phyloP scores from a whole-genome alignment of 2,329 filamentous ascomycete genomes.

The Ilyonectria sp. region DNA sequence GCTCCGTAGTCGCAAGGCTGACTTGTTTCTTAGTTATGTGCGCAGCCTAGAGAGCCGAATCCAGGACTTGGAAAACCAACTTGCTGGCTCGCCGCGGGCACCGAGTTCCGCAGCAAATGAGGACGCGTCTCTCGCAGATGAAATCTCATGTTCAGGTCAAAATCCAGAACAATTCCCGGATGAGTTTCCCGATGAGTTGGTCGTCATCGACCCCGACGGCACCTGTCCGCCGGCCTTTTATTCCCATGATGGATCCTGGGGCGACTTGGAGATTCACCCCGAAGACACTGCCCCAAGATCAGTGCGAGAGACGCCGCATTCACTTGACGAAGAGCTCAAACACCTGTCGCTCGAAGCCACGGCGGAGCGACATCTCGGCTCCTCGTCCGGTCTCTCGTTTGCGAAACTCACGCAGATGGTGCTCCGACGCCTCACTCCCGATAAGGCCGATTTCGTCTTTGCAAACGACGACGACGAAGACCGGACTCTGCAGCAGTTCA shows the following conservation, averaged over 20 bases:
- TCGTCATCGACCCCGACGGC: background rate
- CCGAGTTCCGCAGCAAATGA: background rate
- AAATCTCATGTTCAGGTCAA: background rate
- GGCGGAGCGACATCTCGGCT: slow-evolving; percentile 61
- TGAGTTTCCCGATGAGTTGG: slow-evolving; percentile 3
- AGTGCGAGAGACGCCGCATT: slow-evolving; percentile 19
- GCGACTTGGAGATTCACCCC: background rate
- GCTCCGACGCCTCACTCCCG: slow-evolving; percentile 58
- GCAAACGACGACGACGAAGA: slow-evolving; percentile 35
- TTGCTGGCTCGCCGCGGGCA: background rate
- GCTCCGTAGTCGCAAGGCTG: background rate
- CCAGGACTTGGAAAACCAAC: slow-evolving; percentile 37
- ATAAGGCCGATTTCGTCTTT: slow-evolving; percentile 60
- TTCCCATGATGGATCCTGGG: slow-evolving; percentile 4
- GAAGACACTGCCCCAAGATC: slow-evolving; percentile 1
- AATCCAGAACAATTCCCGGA: background rate
- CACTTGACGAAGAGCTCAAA: slow-evolving; percentile 54
- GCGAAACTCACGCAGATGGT: slow-evolving; percentile 60
- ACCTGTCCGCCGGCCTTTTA: background rate
- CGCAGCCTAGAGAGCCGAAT: slow-evolving; percentile 51
- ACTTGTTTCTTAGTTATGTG: slow-evolving; percentile 45
- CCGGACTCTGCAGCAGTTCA: slow-evolving; percentile 20
- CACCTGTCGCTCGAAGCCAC: slow-evolving; percentile 59
- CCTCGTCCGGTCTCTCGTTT: slow-evolving; percentile 61
- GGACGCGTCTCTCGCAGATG: background rate